phyloP scores from a whole-genome alignment of 148 eudicot species.

The Amaranthus palmeri region DNA sequence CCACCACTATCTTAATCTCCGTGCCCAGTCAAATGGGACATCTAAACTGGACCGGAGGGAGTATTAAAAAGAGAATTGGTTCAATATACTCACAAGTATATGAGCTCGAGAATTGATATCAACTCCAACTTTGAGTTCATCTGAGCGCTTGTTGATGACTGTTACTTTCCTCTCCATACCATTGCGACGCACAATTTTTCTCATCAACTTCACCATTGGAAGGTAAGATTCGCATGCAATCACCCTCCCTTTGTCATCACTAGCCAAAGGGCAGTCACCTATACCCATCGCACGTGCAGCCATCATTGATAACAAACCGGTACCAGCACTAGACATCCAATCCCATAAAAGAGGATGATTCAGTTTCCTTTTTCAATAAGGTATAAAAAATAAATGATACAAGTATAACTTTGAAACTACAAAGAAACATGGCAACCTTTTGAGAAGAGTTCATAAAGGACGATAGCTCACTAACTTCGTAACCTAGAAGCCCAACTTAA shows the following conservation, averaged over 20 bases:
- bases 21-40: too few relatives aligned
- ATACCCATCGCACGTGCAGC: conserved; percentile 71
- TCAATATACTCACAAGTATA: conserved; percentile 57
- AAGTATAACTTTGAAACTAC: not conserved
- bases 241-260: conserved; percentile 45
- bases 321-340: conserved; percentile 61
- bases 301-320: conserved; percentile 95
- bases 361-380: not conserved
- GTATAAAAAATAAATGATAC: not conserved
- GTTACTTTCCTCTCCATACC: conserved; percentile 55
- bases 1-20: too few relatives aligned
- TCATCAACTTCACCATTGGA: conserved; percentile 88
- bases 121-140: conserved; percentile 65
- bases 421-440: not conserved
- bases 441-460: not conserved
- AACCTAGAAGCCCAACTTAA: not conserved
- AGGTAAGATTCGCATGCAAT: conserved; percentile 91
- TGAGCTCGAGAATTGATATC: conserved; percentile 72
- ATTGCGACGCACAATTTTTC: conserved; percentile 63
- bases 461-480: not conserved
- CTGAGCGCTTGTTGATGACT: conserved; percentile 79
- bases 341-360: not conserved
- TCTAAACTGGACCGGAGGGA: not conserved
- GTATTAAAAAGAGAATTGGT: not conserved
- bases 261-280: conserved; percentile 23